phyloP scores from a whole-genome alignment of 305 asterid species.

The Fraxinus latifolia region DNA sequence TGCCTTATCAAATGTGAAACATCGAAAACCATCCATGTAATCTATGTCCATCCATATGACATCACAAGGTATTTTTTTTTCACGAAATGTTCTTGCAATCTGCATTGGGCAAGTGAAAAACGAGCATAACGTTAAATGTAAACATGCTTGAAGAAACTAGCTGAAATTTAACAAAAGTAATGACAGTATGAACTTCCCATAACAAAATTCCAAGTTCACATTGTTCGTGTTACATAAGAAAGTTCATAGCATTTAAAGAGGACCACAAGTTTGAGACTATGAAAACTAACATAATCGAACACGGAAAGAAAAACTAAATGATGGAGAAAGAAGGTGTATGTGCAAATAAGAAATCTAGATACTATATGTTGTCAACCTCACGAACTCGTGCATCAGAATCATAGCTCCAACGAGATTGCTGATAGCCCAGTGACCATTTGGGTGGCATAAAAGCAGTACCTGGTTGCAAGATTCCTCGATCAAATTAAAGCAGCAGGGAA shows the following conservation, averaged over 20 bases:
- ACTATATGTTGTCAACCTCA: constrained; percentile 48
- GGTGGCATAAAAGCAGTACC: constrained; percentile 98
- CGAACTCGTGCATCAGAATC: constrained; percentile 75
- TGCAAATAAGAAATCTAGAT: constrained; percentile 9
- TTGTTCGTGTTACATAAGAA: neutral
- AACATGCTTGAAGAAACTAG: neutral
- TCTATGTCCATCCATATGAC: constrained; percentile 99
- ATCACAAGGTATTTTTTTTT: constrained; percentile 90
- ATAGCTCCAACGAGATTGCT: constrained; percentile 97
- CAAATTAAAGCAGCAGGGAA: neutral
- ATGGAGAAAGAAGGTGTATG: neutral
- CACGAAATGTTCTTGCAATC: constrained; percentile 82
- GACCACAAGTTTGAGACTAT: neutral
- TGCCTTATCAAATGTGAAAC: constrained; percentile 90
- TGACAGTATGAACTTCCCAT: constrained; percentile 12
- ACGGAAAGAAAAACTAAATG: neutral
- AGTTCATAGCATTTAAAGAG: neutral
- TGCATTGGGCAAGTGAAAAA: constrained; percentile 33
- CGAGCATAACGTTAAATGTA: neutral
- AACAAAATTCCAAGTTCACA: neutral
- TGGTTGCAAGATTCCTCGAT: constrained; percentile 31
- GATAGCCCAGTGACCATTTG: constrained; percentile 96
- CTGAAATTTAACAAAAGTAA: neutral
- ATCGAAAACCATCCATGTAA: constrained; percentile 92
- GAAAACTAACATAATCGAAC: neutral